Evolutionary conservation across 1,284 basidiomycete species (phyloP), one percentile per base, ranked within the genome.

Genomic region (Boletus semigastroideus): DNA sequence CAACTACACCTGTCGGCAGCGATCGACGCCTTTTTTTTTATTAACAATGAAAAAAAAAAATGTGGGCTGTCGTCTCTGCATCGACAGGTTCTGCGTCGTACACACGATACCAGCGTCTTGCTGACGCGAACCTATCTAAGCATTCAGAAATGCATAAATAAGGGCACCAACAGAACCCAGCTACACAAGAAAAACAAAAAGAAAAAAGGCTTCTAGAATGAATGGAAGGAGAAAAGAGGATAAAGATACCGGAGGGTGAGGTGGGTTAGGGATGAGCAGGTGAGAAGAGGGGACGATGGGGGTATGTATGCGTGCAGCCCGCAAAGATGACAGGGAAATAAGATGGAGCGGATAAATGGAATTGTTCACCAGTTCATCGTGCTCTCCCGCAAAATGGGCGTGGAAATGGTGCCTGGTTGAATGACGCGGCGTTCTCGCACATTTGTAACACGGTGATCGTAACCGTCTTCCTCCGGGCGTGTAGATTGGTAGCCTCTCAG

Each of bases 351-450:
- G 10, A 34, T 30, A 20, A 22, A 20, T 30, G 40, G 33, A 27
- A 44, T 17, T 4, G 27, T 36, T 66, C 72, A 87, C 85, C 84
- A 88, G 64, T 87, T 86, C 78, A 88, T 80, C 59, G 79, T 88
- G 66, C 80, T 88, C 70, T 86, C 82, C 60, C 76, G 73, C 69
- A 88, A 65, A 51, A 87, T 78, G 14, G 86, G 86, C 42, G 83
- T 78, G 1, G 82, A 85, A 53, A 88, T 88, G 19, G 78, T 71
- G 27, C 66, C 75, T 11, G 83, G 75, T 22, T 74, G 61, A 42
- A 86, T 73, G 46, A 74, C 72, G 57, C 80, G 72, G 41, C 83
- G 73, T 64, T 83, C 79, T 48, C 74, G 74, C 73, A 79, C 77
- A 41, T 41, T 59, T 16, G 56, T 57, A 11, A 56, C 53, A 38